Evolutionary conservation across 306 rosid genomes (phyloP).

Genomic region (Vicia sativa): DNA sequence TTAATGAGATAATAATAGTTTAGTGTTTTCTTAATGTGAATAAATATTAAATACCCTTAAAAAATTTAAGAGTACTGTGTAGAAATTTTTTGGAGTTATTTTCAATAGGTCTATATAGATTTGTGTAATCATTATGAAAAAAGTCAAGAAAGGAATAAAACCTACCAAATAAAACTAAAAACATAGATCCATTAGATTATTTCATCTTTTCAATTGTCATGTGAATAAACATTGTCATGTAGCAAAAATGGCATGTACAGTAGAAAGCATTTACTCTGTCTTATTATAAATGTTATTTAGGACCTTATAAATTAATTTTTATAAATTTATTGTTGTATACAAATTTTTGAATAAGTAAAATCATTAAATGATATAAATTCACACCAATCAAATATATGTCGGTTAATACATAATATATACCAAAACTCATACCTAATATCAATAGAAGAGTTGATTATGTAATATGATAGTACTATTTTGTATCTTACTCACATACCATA

Average conservation of each 20-base stretch:
- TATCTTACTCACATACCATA: too few species aligned
- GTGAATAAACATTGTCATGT: slow-evolving; percentile 18
- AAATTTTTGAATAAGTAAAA: too few species aligned
- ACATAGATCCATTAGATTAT: neutral
- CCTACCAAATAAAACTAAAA: slow-evolving; percentile 1
- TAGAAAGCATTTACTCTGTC: slow-evolving; percentile 2
- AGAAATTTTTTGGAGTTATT: neutral
- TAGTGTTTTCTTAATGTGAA: neutral
- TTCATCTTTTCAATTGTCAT: too few species aligned
- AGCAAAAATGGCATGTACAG: neutral
- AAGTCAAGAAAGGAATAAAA: slow-evolving; percentile 7
- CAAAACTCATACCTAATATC: too few species aligned
- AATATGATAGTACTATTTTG: too few species aligned
- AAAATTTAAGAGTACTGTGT: too few species aligned
- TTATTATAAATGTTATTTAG: neutral
- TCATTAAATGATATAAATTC: too few species aligned
- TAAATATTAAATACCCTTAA: neutral
- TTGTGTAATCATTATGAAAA: neutral
- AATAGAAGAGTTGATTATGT: too few species aligned
- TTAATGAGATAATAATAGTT: neutral
- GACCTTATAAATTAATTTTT: too few species aligned
- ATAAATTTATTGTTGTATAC: too few species aligned
- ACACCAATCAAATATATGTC: too few species aligned
- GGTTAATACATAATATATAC: too few species aligned
- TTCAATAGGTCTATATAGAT: neutral